phyloP scores from a whole-genome alignment of 148 eudicot species.

The Chenopodium formosanum region DNA sequence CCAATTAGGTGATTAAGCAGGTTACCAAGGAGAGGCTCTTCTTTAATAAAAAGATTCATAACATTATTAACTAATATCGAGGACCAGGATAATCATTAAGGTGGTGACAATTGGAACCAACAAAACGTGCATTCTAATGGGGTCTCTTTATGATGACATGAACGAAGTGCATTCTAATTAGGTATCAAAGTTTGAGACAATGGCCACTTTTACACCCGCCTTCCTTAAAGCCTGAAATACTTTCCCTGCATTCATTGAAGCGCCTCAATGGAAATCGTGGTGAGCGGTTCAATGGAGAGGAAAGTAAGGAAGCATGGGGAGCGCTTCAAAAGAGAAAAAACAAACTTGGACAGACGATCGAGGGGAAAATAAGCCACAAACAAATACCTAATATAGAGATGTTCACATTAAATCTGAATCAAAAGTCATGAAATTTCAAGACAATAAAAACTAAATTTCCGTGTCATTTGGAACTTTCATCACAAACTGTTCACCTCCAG shows the following conservation, averaged over 20 bases:
- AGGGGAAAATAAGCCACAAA: too few species aligned
- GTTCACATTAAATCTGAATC: background rate
- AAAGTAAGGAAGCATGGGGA: too few species aligned
- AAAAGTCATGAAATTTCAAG: background rate
- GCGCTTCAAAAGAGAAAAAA: too few species aligned
- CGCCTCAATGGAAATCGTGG: too few species aligned
- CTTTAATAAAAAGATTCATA: constrained; percentile 39
- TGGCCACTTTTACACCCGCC: constrained; percentile 83
- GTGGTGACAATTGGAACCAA: constrained; percentile 36
- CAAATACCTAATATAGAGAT: constrained; percentile 23
- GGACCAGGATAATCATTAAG: constrained; percentile 58
- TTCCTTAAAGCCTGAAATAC: constrained; percentile 72
- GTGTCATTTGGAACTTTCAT: constrained; percentile 47
- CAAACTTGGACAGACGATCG: too few species aligned
- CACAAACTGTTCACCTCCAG: constrained; percentile 41
- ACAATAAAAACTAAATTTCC: constrained; percentile 5
- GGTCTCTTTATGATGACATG: too few species aligned
- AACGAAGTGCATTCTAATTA: too few species aligned
- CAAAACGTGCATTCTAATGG: constrained; percentile 34
- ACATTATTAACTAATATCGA: constrained; percentile 51
- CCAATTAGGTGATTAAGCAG: constrained; percentile 77
- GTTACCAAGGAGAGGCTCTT: constrained; percentile 37
- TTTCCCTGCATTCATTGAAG: constrained; percentile 55
- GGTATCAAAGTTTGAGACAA: constrained; percentile 93
- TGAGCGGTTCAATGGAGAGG: too few species aligned